Evolutionary conservation across 148 eudicot genomes (phyloP), one percentile per base, ranked within the genome.

Genomic region (Camellia japonica): DNA sequence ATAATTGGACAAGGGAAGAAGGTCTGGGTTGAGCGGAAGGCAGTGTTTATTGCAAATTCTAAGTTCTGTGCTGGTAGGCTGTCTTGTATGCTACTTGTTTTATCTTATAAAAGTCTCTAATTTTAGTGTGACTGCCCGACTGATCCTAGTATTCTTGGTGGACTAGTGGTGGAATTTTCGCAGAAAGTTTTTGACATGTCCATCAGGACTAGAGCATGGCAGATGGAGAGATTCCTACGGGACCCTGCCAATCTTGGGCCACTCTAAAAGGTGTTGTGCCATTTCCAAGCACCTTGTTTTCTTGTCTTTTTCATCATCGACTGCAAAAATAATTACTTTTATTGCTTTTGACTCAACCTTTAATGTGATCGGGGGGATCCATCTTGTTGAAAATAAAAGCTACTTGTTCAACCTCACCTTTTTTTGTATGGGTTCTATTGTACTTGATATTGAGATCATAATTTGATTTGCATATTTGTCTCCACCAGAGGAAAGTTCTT

Each of bases 181-280:
- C 93, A 88, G 74, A 94, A 94, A 73, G 92, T 94, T 49, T 90
- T 92, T 55, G 96, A 94, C 82, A 90, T 92, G 94, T 94, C 98
- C 76, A 94, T 94, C 41, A 94, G 75, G 88, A 94, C 92, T 67
- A 89, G 98, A 88, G 98, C 98, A 64, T 85, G 83, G 76, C 97
- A 94, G 86, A 94, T 94, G 97, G 98, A 92, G 87, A 87, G 94
- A 83, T 91, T 94, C 87, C 84, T 94, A 69, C 87, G 97, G 44
- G 93, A 92, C 16, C 92, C 98, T 3, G 60, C 83, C 80, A 86
- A 82, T 85, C 64, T 86, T 66, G 85, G 78, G 58, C 56, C 5
- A 49, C 71, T 74, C 60, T 85, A 76, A 74, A 65, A 62, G 73
- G 78, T 41, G 76, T 47, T 19, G 68, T 11, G 10, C 42, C 56